A percentile compares a stretch with the other conserved stretches of the same genome.
Evolutionary conservation across 306 rosid genomes (phyloP).

Genomic region (Sesbania bispinosa): DNA sequence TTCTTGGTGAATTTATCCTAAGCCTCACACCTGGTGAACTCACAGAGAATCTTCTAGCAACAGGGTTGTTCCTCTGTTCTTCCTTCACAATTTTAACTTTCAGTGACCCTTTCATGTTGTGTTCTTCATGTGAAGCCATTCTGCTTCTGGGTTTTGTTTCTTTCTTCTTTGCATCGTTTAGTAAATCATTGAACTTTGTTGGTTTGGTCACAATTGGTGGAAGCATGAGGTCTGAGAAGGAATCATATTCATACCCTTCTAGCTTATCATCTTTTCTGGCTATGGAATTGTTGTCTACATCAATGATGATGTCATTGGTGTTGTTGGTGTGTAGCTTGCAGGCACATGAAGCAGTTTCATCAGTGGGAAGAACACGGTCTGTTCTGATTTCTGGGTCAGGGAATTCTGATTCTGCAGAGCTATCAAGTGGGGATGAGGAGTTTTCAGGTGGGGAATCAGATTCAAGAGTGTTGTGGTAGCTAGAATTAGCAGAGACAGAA

Average conservation of each 20-base stretch:
- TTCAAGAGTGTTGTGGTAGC: too few species aligned
- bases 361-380: constrained; percentile 60
- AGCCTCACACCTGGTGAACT: constrained; percentile 65
- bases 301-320: constrained; percentile 56
- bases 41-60: constrained; percentile 39
- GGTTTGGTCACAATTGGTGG: constrained; percentile 78
- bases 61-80: constrained; percentile 15
- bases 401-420: constrained; percentile 39
- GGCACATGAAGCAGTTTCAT: constrained; percentile 26
- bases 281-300: constrained; percentile 45
- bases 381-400: constrained; percentile 64
- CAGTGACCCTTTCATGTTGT: constrained; percentile 12
- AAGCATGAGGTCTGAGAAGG: constrained; percentile 48
- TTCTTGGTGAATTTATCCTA: constrained; percentile 60
- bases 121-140: constrained; percentile 11
- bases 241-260: constrained; percentile 34
- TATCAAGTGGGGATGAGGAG: constrained; percentile 39
- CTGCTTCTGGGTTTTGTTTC: constrained; percentile 31
- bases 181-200: constrained; percentile 29
- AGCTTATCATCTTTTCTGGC: constrained; percentile 32
- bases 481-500: background rate
- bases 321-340: constrained; percentile 1
- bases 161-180: constrained; percentile 33
- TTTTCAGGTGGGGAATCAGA: constrained; percentile 5
- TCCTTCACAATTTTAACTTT: constrained; percentile 40